These are phyloP conservation scores for Celoporthe dispersa DNA, from an alignment of 2,329 filamentous ascomycete genomes.

Conservation along the genomic window DNA sequence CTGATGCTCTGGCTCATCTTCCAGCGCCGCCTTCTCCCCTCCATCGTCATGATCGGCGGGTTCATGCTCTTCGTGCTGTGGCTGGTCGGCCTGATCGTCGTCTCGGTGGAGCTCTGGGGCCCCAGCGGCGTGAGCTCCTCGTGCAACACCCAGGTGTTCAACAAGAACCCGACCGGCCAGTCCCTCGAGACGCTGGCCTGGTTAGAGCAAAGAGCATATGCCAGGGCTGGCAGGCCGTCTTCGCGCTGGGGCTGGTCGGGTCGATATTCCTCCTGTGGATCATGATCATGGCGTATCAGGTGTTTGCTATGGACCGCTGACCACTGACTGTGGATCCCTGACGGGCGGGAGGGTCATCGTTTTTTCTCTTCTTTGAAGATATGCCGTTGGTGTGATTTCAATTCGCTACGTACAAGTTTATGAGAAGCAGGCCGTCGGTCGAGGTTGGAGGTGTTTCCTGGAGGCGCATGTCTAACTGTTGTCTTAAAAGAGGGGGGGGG, in stretches of 20 bases:
- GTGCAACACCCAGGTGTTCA: conserved; percentile 63
- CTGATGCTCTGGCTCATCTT: conserved; percentile 67
- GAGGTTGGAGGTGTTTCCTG: neutral
- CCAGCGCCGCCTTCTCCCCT: conserved; percentile 62
- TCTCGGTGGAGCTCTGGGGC: conserved; percentile 67
- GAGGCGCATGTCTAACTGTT: neutral
- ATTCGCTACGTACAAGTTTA: neutral
- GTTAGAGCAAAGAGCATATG: conserved; percentile 68
- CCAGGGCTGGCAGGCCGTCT: conserved; percentile 67
- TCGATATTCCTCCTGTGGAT: conserved; percentile 68
- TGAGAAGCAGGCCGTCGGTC: neutral
- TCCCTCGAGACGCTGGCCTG: conserved; percentile 63
- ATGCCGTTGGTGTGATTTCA: neutral
- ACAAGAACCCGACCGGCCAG: conserved; percentile 53
- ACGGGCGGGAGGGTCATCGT: too few species aligned
- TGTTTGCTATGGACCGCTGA: conserved; percentile 51
- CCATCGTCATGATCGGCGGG: conserved; percentile 65
- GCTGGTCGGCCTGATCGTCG: conserved; percentile 67
- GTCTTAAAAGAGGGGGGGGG: neutral
- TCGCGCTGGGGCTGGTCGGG: conserved; percentile 65
- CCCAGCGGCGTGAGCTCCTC: conserved; percentile 58
- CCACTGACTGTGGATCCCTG: conserved; percentile 32
- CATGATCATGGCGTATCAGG: conserved; percentile 69
- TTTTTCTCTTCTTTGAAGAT: neutral
- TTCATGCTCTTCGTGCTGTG: conserved; percentile 72